These are phyloP conservation scores for Zygosaccharomyces kombuchaensis DNA, from an alignment of 805 yeast species.

Conservation along the genomic window DNA sequence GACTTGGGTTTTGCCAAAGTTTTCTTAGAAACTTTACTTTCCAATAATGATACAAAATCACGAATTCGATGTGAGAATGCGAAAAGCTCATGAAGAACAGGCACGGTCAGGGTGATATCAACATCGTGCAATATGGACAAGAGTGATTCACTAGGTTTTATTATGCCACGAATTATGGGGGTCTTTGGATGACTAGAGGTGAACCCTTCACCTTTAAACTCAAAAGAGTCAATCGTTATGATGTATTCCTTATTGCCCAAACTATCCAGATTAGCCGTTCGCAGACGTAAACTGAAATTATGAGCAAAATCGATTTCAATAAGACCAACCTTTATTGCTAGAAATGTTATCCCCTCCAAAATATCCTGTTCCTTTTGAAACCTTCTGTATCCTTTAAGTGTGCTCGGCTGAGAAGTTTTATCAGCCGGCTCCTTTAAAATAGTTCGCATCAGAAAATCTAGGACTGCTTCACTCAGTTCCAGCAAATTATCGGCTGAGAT, in stretches of 20 bases:
- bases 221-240: constrained; percentile 4
- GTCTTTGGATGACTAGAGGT: neutral
- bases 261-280: constrained; percentile 5
- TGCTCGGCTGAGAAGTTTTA: constrained; percentile 7
- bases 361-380: constrained; percentile 25
- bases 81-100: constrained; percentile 1
- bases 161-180: constrained; percentile 9
- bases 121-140: constrained; percentile 4
- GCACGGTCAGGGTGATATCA: constrained; percentile 1
- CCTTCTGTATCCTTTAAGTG: constrained; percentile 18
- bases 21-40: neutral
- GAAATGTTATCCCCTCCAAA: constrained; percentile 11
- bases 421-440: neutral
- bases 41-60: constrained; percentile 1
- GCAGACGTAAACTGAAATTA: constrained; percentile 1
- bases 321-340: constrained; percentile 11
- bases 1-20: neutral
- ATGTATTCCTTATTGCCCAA: constrained; percentile 7
- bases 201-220: constrained; percentile 7
- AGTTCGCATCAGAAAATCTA: constrained; percentile 6
- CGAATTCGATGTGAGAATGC: constrained; percentile 4
- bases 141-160: constrained; percentile 1
- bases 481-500: constrained; percentile 24
- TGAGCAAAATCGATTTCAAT: constrained; percentile 6
- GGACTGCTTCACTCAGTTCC: constrained; percentile 11